Percentiles rank a stretch among this genome's conserved stretches.
phyloP scores from a whole-genome alignment of 192 early-diverging fungal species.

The Backusella tuberculispora region DNA sequence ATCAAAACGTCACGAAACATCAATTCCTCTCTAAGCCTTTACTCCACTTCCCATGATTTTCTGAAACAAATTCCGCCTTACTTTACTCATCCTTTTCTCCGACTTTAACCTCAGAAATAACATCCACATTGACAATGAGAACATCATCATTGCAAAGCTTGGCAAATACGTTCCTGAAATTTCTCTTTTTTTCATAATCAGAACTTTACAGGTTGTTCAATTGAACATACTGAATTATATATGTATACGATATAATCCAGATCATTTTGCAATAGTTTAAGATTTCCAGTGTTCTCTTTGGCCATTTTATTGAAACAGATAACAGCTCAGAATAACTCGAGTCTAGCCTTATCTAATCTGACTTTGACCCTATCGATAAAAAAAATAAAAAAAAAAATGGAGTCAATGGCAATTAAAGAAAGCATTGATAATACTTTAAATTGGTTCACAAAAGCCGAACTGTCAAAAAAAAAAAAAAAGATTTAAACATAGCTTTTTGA shows the following conservation, averaged over 20 bases:
- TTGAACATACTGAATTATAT: background rate
- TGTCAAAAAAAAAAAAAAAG: too few relatives aligned
- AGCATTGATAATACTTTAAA: too few relatives aligned
- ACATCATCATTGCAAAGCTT: background rate
- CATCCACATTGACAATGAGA: background rate
- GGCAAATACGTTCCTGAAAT: background rate
- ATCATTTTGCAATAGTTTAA: too few relatives aligned
- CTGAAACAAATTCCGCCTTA: slow-evolving; percentile 12
- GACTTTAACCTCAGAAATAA: slow-evolving; percentile 82
- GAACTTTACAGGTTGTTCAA: background rate
- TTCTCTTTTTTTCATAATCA: background rate
- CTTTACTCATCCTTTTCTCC: slow-evolving; percentile 91
- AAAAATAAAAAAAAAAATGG: background rate
- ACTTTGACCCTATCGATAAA: background rate
- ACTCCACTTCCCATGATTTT: background rate
- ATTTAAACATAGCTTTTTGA: too few relatives aligned
- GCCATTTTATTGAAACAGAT: background rate
- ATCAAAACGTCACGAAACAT: slow-evolving; percentile 5
- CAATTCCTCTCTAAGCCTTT: background rate
- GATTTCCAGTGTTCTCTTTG: background rate
- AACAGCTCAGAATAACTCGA: background rate
- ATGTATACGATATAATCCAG: too few relatives aligned
- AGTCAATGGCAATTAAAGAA: background rate
- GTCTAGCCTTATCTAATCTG: background rate
- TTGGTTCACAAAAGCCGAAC: too few relatives aligned